Base-by-base conservation (phyloP, 2,329 filamentous ascomycete species). In the Daldinia sp. region DNA sequence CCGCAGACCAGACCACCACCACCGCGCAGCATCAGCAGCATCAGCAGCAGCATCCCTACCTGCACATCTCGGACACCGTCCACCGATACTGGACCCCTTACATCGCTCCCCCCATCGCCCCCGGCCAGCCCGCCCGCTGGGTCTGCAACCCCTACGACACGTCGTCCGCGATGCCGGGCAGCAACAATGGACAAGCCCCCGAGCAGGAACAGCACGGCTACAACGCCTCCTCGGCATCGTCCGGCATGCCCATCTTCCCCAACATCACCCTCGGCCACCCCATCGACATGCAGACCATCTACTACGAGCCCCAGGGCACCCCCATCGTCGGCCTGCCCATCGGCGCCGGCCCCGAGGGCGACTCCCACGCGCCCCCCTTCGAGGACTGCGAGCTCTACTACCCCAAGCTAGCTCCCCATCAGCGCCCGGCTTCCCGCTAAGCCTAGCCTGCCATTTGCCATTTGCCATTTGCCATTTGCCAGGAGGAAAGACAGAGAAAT, bases 261-360 rank as follows among this genome's bases (percentile, higher is more conserved):
- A 33, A n/a, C 46, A 7, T 26, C 23, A 51, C 6, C 23, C 30
- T n/a, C 13, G 26, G 28, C 15, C 26, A 51, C 28, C 69, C 74
- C 1, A 30, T 73, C 12, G 74, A 76, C 53, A 48, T 72, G 42
- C 74, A 76, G 61, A 70, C 72, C 0, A 44, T 67, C 9, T 68
- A 65, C 54, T 74, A 70, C 65, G 12, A 69, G 42, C 39, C 39
- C 2, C 28, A 56, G 0, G 53, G 65, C 4, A 50, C 65, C 10
- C 75, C 78, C 0, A 68, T 81, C 28, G 78, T 76, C 6, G 81
- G 81, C 1, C 75, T 82, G 1, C 82, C 82, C 20, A 72, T 83
- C 18, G 82, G 81, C 26, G 81, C 81, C 20, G 82, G 82, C 0
- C 81, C 82, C 6, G 82, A 83, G 70, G 80, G 79, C 15, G 70